Evolutionary conservation across 108 stramenopile genomes (phyloP).

Genomic region (Cafeteria roenbergensis): DNA sequence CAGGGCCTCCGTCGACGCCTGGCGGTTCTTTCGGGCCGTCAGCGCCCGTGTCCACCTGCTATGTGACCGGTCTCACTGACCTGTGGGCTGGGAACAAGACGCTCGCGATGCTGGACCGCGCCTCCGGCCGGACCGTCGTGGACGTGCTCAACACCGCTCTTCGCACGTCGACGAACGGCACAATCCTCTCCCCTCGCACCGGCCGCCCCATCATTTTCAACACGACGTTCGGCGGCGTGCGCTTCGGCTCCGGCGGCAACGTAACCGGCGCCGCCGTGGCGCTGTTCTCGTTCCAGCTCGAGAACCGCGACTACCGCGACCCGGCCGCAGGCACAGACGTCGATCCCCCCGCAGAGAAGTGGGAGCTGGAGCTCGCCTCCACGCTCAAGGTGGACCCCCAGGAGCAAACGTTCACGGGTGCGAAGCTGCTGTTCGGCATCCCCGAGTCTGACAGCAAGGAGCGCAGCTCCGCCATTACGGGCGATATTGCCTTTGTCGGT

Average conservation of each 20-base stretch:
- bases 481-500: slow-evolving; percentile 23
- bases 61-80: too few species aligned
- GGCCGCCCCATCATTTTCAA: background rate
- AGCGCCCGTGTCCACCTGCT: too few species aligned
- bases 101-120: background rate
- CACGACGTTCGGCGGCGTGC: background rate
- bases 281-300: background rate
- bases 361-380: background rate
- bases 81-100: background rate
- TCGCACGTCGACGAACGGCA: background rate
- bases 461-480: slow-evolving; percentile 23
- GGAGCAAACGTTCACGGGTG: background rate
- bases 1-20: too few species aligned
- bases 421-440: slow-evolving; percentile 10
- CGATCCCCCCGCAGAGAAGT: background rate
- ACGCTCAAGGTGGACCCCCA: background rate
- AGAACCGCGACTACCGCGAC: background rate
- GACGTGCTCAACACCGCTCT: background rate
- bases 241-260: background rate
- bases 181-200: background rate
- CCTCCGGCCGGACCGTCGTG: background rate
- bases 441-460: slow-evolving; percentile 10
- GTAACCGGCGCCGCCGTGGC: background rate
- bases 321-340: background rate
- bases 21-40: too few species aligned